A percentile compares a stretch with the other conserved stretches of the same genome.
phyloP scores from a whole-genome alignment of 768 basidiomycete species.

The Cantharellus anzutake region DNA sequence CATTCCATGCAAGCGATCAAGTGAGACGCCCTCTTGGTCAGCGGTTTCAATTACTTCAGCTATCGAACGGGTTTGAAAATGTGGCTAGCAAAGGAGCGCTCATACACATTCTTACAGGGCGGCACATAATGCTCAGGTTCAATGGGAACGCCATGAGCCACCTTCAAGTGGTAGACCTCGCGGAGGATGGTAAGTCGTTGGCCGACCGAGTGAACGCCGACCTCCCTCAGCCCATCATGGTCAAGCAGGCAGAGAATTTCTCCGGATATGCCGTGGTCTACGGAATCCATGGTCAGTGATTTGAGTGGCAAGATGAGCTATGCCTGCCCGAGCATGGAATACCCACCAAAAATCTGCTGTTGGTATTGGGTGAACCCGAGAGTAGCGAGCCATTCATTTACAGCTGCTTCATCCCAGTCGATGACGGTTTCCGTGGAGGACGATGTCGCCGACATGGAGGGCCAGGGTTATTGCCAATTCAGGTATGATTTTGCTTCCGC shows the following conservation, averaged over 20 bases:
- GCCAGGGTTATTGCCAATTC: too few relatives aligned
- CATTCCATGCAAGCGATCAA: constrained; percentile 46
- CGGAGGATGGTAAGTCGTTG: constrained; percentile 85
- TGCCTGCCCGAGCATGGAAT: not conserved
- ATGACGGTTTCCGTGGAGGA: not conserved
- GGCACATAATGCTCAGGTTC: constrained; percentile 76
- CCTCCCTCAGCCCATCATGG: constrained; percentile 62
- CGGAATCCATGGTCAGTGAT: not conserved
- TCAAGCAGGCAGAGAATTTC: constrained; percentile 75
- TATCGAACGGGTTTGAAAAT: constrained; percentile 12
- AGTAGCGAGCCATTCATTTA: constrained; percentile 55
- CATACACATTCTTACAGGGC: constrained; percentile 40
- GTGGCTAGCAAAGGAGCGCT: constrained; percentile 5
- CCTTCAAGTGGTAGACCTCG: constrained; percentile 76
- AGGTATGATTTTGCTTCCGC: too few relatives aligned
- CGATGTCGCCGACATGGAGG: not conserved
- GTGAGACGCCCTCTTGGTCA: constrained; percentile 29
- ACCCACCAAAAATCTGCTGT: constrained; percentile 52
- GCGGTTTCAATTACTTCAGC: constrained; percentile 27
- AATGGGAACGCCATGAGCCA: constrained; percentile 63
- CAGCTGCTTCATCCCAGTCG: constrained; percentile 26
- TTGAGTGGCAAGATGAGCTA: not conserved
- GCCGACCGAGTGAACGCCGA: constrained; percentile 80
- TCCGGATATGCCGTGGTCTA: constrained; percentile 85
- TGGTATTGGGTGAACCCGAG: constrained; percentile 81